Percentiles rank a stretch among this genome's conserved stretches.
Evolutionary conservation across 495 filamentous ascomycete genomes (phyloP).

Genomic region (Hyphodiscus hymeniophilus): DNA sequence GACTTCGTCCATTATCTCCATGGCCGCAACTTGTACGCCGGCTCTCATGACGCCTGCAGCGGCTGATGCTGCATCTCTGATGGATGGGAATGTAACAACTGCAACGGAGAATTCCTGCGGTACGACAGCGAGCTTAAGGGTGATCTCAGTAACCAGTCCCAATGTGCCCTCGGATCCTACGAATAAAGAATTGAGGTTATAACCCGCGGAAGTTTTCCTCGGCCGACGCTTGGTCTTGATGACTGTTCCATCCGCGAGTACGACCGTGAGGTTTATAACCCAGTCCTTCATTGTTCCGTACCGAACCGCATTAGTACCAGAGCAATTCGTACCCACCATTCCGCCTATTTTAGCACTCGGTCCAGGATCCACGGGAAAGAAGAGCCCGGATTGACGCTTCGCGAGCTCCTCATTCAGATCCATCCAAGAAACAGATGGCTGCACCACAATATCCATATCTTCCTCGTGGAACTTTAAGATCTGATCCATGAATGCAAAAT

Average conservation of each 20-base stretch:
- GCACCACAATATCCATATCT: conserved; percentile 89
- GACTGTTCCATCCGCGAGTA: conserved; percentile 68
- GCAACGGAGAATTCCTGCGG: conserved; percentile 68
- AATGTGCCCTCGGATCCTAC: conserved; percentile 74
- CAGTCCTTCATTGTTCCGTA: conserved; percentile 87
- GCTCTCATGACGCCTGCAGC: conserved; percentile 63
- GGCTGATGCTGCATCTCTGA: conserved; percentile 62
- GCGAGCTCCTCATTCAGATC: conserved; percentile 70
- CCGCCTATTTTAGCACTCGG: conserved; percentile 58
- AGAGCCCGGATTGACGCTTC: conserved; percentile 57
- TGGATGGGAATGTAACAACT: conserved; percentile 66
- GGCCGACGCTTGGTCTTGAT: conserved; percentile 70
- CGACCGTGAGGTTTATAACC: conserved; percentile 75
- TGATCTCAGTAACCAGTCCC: conserved; percentile 68
- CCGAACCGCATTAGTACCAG: conserved; percentile 70
- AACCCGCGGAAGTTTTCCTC: conserved; percentile 72
- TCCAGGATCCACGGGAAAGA: conserved; percentile 59
- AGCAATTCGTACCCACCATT: conserved; percentile 77
- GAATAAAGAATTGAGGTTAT: conserved; percentile 70
- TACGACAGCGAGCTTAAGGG: conserved; percentile 65
- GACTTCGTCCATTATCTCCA: conserved; percentile 80
- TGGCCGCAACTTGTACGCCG: conserved; percentile 66
- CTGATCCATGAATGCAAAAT: conserved; percentile 81
- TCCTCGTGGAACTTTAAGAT: conserved; percentile 71
- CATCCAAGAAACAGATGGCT: conserved; percentile 89